Evolutionary conservation across 495 filamentous ascomycete genomes (phyloP).

Genomic region (Lophiotrema nucula): DNA sequence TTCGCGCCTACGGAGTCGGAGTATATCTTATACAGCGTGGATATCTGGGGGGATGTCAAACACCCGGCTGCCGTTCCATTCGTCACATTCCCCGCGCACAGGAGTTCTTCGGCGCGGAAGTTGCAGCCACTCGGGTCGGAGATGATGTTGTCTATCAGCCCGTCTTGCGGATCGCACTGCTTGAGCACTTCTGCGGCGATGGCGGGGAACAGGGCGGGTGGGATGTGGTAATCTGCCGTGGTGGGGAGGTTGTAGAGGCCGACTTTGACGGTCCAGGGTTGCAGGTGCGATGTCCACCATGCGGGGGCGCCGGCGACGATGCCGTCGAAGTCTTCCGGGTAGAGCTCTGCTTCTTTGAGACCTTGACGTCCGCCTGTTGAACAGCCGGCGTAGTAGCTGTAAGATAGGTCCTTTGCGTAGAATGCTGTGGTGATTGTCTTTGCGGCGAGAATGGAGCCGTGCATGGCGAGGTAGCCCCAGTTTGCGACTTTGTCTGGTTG

Average conservation of each 20-base stretch:
- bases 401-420: slow-evolving; percentile 47
- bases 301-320: slow-evolving; percentile 45
- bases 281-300: slow-evolving; percentile 47
- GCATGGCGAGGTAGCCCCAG: slow-evolving; percentile 54
- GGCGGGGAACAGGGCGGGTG: slow-evolving; percentile 49
- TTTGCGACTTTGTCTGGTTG: slow-evolving; percentile 37
- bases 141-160: slow-evolving; percentile 63
- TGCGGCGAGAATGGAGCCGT: slow-evolving; percentile 47
- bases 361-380: slow-evolving; percentile 58
- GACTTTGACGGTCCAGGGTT: slow-evolving; percentile 41
- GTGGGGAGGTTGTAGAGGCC: slow-evolving; percentile 37
- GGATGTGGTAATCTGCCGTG: slow-evolving; percentile 52
- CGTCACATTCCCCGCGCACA: slow-evolving; percentile 45
- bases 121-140: slow-evolving; percentile 59
- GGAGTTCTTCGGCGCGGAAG: slow-evolving; percentile 52
- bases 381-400: slow-evolving; percentile 58
- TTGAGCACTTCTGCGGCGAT: slow-evolving; percentile 59
- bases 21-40: slow-evolving; percentile 56
- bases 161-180: slow-evolving; percentile 67
- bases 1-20: slow-evolving; percentile 51
- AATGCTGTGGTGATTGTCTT: slow-evolving; percentile 51
- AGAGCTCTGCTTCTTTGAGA: slow-evolving; percentile 51
- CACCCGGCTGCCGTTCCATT: slow-evolving; percentile 46
- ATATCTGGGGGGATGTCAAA: slow-evolving; percentile 56
- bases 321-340: slow-evolving; percentile 51